Conservation (phyloP, 1,284 basidiomycete species). For the Butyriboletus appendiculatus region DNA sequence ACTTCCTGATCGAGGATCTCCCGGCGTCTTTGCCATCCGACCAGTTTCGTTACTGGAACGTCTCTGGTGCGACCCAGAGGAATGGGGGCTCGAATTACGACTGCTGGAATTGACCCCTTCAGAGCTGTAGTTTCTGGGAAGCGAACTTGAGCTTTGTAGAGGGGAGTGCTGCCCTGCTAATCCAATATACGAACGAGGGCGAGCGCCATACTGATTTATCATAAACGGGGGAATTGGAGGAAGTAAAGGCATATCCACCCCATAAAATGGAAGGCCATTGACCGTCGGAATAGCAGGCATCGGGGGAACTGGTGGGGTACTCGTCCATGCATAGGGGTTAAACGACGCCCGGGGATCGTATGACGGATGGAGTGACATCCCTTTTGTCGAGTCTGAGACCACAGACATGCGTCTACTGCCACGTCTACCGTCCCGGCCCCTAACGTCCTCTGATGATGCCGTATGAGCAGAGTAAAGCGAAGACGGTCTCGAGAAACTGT, state of each 20-base stretch:
- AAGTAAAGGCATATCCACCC: conserved; percentile 61
- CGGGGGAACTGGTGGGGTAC: conserved; percentile 30
- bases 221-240: conserved; percentile 78
- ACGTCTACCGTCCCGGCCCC: conserved; percentile 39
- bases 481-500: conserved; percentile 48
- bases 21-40: conserved; percentile 9
- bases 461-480: conserved; percentile 49
- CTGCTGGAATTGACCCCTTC: conserved; percentile 20
- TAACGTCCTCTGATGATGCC: conserved; percentile 59
- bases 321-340: conserved; percentile 39
- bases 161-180: conserved; percentile 25
- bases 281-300: conserved; percentile 31
- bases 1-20: conserved; percentile 17
- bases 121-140: conserved; percentile 28
- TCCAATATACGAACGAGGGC: conserved; percentile 22
- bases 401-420: conserved; percentile 47
- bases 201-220: conserved; percentile 52
- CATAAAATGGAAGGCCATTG: conserved; percentile 37
- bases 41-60: conserved; percentile 34
- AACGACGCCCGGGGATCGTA: conserved; percentile 38
- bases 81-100: conserved; percentile 20
- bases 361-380: conserved; percentile 36
- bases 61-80: conserved; percentile 28
- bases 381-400: conserved; percentile 39
- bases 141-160: conserved; percentile 19